Conservation (phyloP, 1,284 basidiomycete genomes). For the Rhodotorula glutinis region DNA sequence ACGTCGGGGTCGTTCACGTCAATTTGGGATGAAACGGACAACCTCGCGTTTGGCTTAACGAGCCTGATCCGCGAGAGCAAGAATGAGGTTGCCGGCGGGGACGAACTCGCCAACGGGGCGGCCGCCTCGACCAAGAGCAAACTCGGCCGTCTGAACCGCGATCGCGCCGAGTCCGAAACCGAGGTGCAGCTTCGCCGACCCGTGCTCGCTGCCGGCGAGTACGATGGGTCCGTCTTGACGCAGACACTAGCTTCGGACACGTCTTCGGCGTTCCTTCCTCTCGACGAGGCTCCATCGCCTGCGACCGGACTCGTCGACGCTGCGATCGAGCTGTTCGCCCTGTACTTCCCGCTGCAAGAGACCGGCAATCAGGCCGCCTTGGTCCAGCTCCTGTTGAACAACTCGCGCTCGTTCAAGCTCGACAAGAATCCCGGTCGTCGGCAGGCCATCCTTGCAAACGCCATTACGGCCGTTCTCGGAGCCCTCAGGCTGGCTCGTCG, state of each 20-base stretch:
- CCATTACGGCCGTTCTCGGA: conserved; percentile 73
- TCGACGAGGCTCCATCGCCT: conserved; percentile 63
- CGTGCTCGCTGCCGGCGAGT: conserved; percentile 77
- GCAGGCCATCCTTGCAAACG: conserved; percentile 80
- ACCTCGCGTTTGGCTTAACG: conserved; percentile 89
- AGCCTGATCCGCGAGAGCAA: conserved; percentile 55
- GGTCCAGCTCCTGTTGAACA: conserved; percentile 58
- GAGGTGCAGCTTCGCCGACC: conserved; percentile 74
- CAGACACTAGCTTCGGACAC: conserved; percentile 11
- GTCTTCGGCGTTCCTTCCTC: conserved; percentile 7
- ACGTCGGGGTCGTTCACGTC: conserved; percentile 78
- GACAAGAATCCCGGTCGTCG: conserved; percentile 87
- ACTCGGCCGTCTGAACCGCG: conserved; percentile 63
- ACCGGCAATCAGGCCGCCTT: conserved; percentile 65
- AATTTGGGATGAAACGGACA: conserved; percentile 83
- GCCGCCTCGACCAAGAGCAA: conserved; percentile 47
- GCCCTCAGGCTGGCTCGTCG: conserved; percentile 55
- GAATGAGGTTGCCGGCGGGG: conserved; percentile 37
- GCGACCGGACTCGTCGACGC: conserved; percentile 83
- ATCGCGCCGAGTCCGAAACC: conserved; percentile 69
- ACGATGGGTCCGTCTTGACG: conserved; percentile 60
- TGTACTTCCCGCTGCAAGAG: conserved; percentile 74
- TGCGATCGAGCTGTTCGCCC: conserved; percentile 77
- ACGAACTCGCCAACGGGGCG: conserved; percentile 3
- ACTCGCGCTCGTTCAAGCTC: conserved; percentile 69